Evolutionary conservation across 225 moss, liverwort and hornwort genomes (phyloP).

Genomic region (Physcomitrellopsis africana): DNA sequence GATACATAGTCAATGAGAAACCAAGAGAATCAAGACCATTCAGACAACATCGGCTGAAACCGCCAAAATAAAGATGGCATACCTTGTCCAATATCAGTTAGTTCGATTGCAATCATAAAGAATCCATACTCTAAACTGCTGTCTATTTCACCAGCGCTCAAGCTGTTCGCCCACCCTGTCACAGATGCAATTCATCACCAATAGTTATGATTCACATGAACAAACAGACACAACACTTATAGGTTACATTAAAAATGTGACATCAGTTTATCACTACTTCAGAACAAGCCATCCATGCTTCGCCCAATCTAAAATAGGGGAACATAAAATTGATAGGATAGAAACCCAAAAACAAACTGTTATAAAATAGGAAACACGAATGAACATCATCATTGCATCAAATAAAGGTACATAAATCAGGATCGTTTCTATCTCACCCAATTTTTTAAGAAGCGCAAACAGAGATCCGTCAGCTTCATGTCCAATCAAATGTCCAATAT

Average conservation of each 20-base stretch:
- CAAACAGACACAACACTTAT: neutral
- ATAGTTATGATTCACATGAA: neutral
- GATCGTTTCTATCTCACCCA: slow-evolving; percentile 41
- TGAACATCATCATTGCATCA: neutral
- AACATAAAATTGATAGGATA: slow-evolving; percentile 1
- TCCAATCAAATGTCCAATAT: slow-evolving; percentile 77
- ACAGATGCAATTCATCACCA: neutral
- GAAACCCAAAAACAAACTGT: neutral
- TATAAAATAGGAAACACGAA: neutral
- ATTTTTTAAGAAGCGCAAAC: slow-evolving; percentile 68
- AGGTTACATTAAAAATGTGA: neutral
- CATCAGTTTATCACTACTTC: neutral
- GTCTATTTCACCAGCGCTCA: slow-evolving; percentile 77
- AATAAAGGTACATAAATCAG: neutral
- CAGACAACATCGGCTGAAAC: neutral
- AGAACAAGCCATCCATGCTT: neutral
- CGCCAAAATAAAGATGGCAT: neutral
- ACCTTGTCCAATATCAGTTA: slow-evolving; percentile 82
- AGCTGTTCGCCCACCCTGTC: slow-evolving; percentile 79
- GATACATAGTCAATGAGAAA: neutral
- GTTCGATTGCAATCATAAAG: slow-evolving; percentile 73
- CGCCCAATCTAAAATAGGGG: neutral
- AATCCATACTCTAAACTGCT: slow-evolving; percentile 67
- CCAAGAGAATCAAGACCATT: neutral
- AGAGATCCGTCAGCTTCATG: slow-evolving; percentile 86